Conservation (phyloP, 1,284 basidiomycete species). For the Phenoliferia sp. region DNA sequence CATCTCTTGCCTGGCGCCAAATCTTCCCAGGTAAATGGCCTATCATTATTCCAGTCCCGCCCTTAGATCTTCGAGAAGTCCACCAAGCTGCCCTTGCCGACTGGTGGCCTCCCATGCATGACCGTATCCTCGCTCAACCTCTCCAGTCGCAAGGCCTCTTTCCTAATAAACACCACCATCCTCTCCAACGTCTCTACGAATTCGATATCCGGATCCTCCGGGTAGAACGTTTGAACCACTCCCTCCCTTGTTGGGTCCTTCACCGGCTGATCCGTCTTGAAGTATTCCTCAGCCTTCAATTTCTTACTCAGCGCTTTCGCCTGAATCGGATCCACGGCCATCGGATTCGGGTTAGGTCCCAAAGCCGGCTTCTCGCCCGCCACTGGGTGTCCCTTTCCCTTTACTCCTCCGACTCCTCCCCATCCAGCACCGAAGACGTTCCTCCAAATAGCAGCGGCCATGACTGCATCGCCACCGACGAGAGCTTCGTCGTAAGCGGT, state of each 20-base stretch:
- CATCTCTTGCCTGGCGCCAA: too few species aligned
- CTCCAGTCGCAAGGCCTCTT: conserved; percentile 71
- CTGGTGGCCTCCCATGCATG: conserved; percentile 42
- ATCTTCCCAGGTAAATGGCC: background rate
- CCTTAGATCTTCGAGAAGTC: conserved; percentile 16
- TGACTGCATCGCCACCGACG: conserved; percentile 63
- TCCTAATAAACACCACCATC: conserved; percentile 69
- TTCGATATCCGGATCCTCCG: conserved; percentile 37
- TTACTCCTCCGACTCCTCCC: conserved; percentile 45
- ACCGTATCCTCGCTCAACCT: conserved; percentile 64
- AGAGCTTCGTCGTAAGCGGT: conserved; percentile 78
- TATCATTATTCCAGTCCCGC: background rate
- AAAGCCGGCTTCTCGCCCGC: conserved; percentile 55
- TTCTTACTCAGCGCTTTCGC: conserved; percentile 30
- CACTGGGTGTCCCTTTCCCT: conserved; percentile 35
- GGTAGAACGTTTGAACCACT: conserved; percentile 16
- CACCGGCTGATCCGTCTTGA: conserved; percentile 31
- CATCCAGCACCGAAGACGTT: conserved; percentile 65
- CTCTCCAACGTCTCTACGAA: conserved; percentile 73
- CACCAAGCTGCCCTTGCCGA: conserved; percentile 24
- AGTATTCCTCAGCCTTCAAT: conserved; percentile 25
- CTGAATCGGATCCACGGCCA: conserved; percentile 30
- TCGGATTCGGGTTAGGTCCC: conserved; percentile 24
- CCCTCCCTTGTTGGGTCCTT: conserved; percentile 19
- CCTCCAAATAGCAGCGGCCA: conserved; percentile 86